Evolutionary conservation across 1,284 basidiomycete species (phyloP).

Genomic region (Rugosomyces carneus): DNA sequence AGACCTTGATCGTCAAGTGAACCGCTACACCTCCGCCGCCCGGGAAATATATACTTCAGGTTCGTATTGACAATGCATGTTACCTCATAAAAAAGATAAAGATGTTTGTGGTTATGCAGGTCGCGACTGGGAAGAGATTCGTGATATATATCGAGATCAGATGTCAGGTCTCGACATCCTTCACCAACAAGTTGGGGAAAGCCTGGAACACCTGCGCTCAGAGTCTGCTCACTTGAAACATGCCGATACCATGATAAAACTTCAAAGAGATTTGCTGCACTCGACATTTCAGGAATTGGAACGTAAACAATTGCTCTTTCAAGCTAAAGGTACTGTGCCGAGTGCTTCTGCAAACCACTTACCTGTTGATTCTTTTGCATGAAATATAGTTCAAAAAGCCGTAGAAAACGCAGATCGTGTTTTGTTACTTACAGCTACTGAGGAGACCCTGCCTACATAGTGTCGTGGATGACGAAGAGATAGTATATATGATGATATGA

Average conservation of each 20-base stretch:
- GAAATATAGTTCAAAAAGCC: conserved; percentile 44
- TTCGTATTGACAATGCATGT: conserved; percentile 24
- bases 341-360: background rate
- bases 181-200: conserved; percentile 47
- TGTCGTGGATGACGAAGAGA: background rate
- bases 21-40: conserved; percentile 46
- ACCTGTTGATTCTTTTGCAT: background rate
- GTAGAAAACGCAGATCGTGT: conserved; percentile 48
- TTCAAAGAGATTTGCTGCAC: conserved; percentile 47
- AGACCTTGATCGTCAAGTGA: conserved; percentile 50
- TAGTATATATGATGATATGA: too few species aligned
- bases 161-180: conserved; percentile 49
- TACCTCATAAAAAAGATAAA: background rate
- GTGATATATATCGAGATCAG: conserved; percentile 51
- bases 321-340: conserved; percentile 43
- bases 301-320: conserved; percentile 48
- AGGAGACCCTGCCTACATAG: background rate
- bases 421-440: conserved; percentile 8
- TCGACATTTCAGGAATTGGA: conserved; percentile 49
- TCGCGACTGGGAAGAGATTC: conserved; percentile 50
- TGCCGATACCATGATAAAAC: conserved; percentile 47
- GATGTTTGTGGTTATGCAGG: conserved; percentile 25
- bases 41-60: conserved; percentile 52
- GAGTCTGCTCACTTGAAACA: conserved; percentile 53
- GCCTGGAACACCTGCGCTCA: conserved; percentile 44